Percentiles rank a stretch among this genome's conserved stretches.
Evolutionary conservation across 441 rosid genomes (phyloP).

Genomic region (Pelargonium citronellum): DNA sequence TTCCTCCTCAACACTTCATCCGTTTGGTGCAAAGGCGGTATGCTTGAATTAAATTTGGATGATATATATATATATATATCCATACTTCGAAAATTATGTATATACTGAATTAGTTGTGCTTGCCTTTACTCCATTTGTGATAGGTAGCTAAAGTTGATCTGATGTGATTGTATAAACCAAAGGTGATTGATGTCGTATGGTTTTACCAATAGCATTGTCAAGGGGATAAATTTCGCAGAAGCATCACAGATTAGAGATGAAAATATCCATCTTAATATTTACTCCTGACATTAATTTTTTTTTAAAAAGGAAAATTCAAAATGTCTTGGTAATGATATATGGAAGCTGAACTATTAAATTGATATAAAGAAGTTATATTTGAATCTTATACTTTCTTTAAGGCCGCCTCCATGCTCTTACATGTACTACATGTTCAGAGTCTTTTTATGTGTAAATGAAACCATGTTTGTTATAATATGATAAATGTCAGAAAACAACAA

Average conservation of each 20-base stretch:
- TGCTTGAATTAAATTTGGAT: conserved; percentile 12
- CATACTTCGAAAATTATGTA: too few relatives aligned
- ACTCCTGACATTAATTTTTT: background rate
- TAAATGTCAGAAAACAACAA: background rate
- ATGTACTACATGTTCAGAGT: background rate
- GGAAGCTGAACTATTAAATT: background rate
- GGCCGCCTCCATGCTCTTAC: too few relatives aligned
- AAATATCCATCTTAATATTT: background rate
- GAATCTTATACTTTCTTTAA: too few relatives aligned
- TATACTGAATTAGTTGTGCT: background rate
- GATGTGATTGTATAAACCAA: background rate
- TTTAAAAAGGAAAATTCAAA: background rate
- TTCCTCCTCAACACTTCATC: conserved; percentile 95
- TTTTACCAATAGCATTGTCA: background rate
- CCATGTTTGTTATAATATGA: background rate
- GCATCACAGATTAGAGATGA: background rate
- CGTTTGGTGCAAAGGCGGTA: conserved; percentile 93
- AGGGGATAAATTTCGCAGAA: background rate
- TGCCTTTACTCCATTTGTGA: background rate
- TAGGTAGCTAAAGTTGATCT: background rate
- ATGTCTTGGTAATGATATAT: background rate
- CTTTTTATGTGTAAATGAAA: background rate
- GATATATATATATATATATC: background rate
- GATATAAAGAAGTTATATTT: too few relatives aligned
- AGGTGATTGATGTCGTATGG: background rate